Evolutionary conservation across 2,329 filamentous ascomycete species (phyloP), one percentile per base, ranked within the genome.

Genomic region (Pseudogymnoascus verrucosus): DNA sequence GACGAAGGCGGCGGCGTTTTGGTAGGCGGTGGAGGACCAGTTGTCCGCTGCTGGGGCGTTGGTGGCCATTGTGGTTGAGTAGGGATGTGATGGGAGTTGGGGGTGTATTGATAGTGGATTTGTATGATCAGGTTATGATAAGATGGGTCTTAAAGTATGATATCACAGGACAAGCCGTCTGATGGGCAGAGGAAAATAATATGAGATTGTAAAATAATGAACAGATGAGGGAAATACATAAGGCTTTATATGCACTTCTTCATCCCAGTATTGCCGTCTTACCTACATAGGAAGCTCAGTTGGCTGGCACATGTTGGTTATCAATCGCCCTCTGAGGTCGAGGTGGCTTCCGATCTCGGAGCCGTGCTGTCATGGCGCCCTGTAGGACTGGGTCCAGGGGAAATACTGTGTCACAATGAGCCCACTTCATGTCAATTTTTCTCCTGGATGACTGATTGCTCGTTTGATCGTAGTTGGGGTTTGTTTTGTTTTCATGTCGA

Each of bases 1-100:
- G 7, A 88, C 85, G 68, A 88, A 89, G 0, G 83, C 81, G 6
- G 85, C 86, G 1, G 84, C 81, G 64, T 81, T 76, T 65, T 85
- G 81, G 70, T 88, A 89, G 34, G 80, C 80, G 16, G 44, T 31
- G 23, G 44, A 51, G 23, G 44, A 51, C 44, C 44, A 51, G 44
- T 51, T 51, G 44, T 51, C 44, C 5, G 23, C 7, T 28, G 21
- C 2, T 28, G 14, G 23, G 21, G 11, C 5, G 14, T n/a, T 2
- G 23, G 44, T 51, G 1, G 44, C 44, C 44, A 51, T 51, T 5
- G 23, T 28, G 5, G 44, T 51, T 10, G 23, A 11, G 26, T 4
- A 8, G 4, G 5, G 21, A 12, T 26, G 5, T 5, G 21, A 26
- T 14, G 6, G 14, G 12, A 8, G 21, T 51, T 51, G 12, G 12